Base-by-base conservation (phyloP, 352 stramenopile genomes). In the Globisporangium echinulatum region DNA sequence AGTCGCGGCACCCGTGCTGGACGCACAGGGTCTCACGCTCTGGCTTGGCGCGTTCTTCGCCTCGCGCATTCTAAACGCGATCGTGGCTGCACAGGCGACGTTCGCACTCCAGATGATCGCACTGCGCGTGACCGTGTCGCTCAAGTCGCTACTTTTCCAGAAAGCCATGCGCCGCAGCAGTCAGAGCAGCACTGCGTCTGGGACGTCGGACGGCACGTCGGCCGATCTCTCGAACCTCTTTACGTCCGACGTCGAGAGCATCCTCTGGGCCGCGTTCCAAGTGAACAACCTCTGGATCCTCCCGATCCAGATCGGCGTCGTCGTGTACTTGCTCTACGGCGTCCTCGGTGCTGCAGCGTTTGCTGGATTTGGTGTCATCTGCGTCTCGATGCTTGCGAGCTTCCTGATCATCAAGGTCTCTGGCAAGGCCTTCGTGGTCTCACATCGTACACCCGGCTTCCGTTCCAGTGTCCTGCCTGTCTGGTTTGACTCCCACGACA, bases 381-480 rank as follows among this genome's bases (percentile, higher is more conserved):
- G 46, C 3, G n/a, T 63, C 19, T 64, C 74, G 3, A 64, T 66
- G 14, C 78, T 85, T 37, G 74, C 53, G 8, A 94, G 77, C 10
- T 80, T 79, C 49, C 39, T 65, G 1, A 67, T 97, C 10, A 70
- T 75, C 14, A 71, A 70, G 43, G 66, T 63, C 42, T 72, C 79
- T 37, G 75, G 75, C 39, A 37, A 58, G 2, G 59, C 83, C 1
- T 88, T 95, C 68, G 74, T n/a, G n/a, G n/a, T n/a, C n/a, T n/a
- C n/a, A n/a, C n/a, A n/a, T n/a, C n/a, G n/a, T n/a, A n/a, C n/a
- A n/a, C n/a, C n/a, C n/a, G n/a, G n/a, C n/a, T n/a, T n/a, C n/a
- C n/a, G n/a, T n/a, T n/a, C n/a, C n/a, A n/a, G n/a, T n/a, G n/a
- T n/a, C n/a, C n/a, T n/a, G n/a, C n/a, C n/a, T n/a, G n/a, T n/a